phyloP scores from a whole-genome alignment of 306 rosid species.

The Prunus dulcis region DNA sequence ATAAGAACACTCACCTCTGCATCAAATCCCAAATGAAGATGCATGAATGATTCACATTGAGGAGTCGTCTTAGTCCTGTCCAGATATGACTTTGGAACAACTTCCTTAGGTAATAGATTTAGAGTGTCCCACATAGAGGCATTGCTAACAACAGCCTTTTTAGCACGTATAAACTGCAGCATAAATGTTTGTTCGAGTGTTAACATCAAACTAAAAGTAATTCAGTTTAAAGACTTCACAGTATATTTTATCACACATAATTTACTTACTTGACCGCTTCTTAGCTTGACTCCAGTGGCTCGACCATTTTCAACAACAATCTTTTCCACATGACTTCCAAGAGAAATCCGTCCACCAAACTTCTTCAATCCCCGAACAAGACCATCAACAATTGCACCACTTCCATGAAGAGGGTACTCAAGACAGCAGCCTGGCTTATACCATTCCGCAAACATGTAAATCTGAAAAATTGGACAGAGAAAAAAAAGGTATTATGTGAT shows the following conservation, averaged over 20 bases:
- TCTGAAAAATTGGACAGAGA: constrained; percentile 34
- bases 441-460: constrained; percentile 98
- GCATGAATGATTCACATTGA: constrained; percentile 96
- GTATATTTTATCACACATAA: constrained; percentile 1
- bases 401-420: constrained; percentile 83
- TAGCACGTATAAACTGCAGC: constrained; percentile 78
- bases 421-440: constrained; percentile 91
- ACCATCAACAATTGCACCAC: constrained; percentile 75
- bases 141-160: constrained; percentile 84
- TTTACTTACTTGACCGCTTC: constrained; percentile 70
- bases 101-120: constrained; percentile 61
- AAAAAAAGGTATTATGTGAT: background rate
- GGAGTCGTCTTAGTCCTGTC: constrained; percentile 53
- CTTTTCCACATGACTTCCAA: constrained; percentile 71
- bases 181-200: constrained; percentile 10
- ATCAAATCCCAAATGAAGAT: constrained; percentile 93
- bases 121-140: constrained; percentile 95
- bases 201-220: background rate
- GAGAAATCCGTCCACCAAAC: constrained; percentile 78
- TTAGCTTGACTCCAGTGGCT: constrained; percentile 79
- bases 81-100: constrained; percentile 56
- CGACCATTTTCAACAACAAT: constrained; percentile 70
- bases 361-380: constrained; percentile 77
- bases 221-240: background rate
- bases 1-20: constrained; percentile 52